Conservation (phyloP, 2,329 filamentous ascomycete genomes). For the Talaromyces sp. region DNA sequence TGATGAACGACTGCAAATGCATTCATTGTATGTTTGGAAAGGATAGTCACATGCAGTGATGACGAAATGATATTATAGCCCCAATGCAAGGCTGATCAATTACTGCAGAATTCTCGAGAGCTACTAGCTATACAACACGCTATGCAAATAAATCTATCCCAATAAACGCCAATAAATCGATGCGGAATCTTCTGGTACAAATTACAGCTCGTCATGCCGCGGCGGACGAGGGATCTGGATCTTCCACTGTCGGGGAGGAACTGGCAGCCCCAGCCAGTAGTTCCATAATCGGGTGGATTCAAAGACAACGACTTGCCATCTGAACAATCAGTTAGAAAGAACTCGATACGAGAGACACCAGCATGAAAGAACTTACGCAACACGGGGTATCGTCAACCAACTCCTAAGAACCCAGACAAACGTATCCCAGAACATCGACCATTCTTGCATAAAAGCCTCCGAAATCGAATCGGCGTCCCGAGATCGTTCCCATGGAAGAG, state of each 20-base stretch:
- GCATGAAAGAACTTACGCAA: conserved; percentile 56
- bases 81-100: not conserved
- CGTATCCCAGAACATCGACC: conserved; percentile 57
- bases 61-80: not conserved
- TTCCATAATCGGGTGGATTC: conserved; percentile 55
- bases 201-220: conserved; percentile 17
- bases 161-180: conserved; percentile 10
- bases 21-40: not conserved
- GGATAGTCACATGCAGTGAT: not conserved
- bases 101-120: too few species aligned
- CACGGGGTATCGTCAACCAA: conserved; percentile 65
- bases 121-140: conserved; percentile 4
- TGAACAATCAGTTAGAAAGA: conserved; percentile 21
- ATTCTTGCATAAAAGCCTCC: conserved; percentile 61
- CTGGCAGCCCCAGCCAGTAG: conserved; percentile 59
- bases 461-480: conserved; percentile 42
- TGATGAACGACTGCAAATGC: too few species aligned
- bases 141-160: conserved; percentile 10
- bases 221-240: conserved; percentile 39
- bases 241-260: conserved; percentile 54
- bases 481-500: conserved; percentile 30
- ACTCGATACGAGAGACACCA: not conserved
- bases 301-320: conserved; percentile 48
- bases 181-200: conserved; percentile 1
- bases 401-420: conserved; percentile 61